Base-by-base conservation (phyloP, 2,329 filamentous ascomycete species). In the Fusarium tupiense region DNA sequence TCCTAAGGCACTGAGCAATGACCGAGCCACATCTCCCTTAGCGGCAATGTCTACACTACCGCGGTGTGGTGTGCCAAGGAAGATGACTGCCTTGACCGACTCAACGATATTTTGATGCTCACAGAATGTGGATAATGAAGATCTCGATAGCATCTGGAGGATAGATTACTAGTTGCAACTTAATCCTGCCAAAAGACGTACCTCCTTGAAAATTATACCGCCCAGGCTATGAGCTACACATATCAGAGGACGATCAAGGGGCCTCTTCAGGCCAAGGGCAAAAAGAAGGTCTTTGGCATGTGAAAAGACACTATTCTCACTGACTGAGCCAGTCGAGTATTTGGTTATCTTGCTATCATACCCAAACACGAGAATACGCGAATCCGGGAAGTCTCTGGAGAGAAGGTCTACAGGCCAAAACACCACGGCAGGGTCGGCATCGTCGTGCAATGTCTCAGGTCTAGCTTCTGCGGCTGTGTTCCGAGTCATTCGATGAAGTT, bases 101-200 rank as follows among this genome's bases (percentile, higher is more conserved):
- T n/a, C 5, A 0, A 41, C 13, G 5, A 41, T 41, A 6, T 41
- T 1, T 10, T n/a, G 40, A 6, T 41, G 8, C 40, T n/a, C 8
- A 41, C 0, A 0, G 6, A 1, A 13, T n/a, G 40, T 41, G 8
- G 40, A 41, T 16, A 13, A 41, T n/a, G 22, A 41, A 41, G 40
- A 4, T n/a, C 40, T 41, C 13, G 22, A 41, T 10, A 41, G 40
- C 40, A n/a, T 41, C 40, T n/a, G 0, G 0, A 41, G 2, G 2
- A 14, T 41, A n/a, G 13, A 41, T n/a, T n/a, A n/a, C 0, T 41
- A 6, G 20, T 3, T 41, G 22, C 3, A 3, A n/a, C 8, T 10
- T 1, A n/a, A n/a, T 6, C 13, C 8, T 2, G 0, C 2, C 8
- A 3, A 41, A 0, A 6, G 22, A 41, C 40, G 0, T n/a, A 41